Evolutionary conservation across 2,329 filamentous ascomycete species (phyloP), one percentile per base, ranked within the genome.

Genomic region (Samsoniella hepiali): DNA sequence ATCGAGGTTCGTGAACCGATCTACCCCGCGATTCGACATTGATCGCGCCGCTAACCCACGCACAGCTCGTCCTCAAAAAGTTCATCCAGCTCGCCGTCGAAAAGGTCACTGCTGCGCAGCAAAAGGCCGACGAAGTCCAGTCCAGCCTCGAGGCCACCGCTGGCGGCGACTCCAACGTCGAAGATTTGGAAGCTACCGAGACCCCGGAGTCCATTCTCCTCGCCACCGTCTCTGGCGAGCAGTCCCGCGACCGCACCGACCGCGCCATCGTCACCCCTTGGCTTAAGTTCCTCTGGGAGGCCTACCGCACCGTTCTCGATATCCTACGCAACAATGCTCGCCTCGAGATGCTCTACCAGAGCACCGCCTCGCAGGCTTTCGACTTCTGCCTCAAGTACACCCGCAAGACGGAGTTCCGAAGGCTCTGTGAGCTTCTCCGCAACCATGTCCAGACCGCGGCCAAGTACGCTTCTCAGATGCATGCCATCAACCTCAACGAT

Each of bases 271-370:
- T 99, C 65, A 99, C 95, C 34, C 95, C 95, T 65, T 99, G 95
- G 95, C 87, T 99, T 73, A 99, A 99, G 82, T 99, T 99, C 76
- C 84, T 99, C 67, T 99, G 95, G 95, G 95, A 99, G 83, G 97
- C 95, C 17, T 99, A 99, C 82, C 91, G 95, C 67, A 99, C 95
- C 44, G 95, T 99, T 47, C 86, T 99, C 73, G 95, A 99, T 73
- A 99, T 99, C 73, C 88, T 99, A 73, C 93, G 96, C 82, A 99
- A 99, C 85, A 99, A 99, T 82, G 94, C 95, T 64, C 90, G 95
- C 65, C 87, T 99, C 63, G 95, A 99, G 82, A 88, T 96, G 64
- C 94, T 98, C 82, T 99, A 99, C 80, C 95, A 99, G 86, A 93
- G 90, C 78, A 99, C 95, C 62, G 95, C 95, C 70, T 92, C 94